These are phyloP conservation scores for Suillus ampliporus DNA, from an alignment of 768 basidiomycete genomes.

Conservation along the genomic window DNA sequence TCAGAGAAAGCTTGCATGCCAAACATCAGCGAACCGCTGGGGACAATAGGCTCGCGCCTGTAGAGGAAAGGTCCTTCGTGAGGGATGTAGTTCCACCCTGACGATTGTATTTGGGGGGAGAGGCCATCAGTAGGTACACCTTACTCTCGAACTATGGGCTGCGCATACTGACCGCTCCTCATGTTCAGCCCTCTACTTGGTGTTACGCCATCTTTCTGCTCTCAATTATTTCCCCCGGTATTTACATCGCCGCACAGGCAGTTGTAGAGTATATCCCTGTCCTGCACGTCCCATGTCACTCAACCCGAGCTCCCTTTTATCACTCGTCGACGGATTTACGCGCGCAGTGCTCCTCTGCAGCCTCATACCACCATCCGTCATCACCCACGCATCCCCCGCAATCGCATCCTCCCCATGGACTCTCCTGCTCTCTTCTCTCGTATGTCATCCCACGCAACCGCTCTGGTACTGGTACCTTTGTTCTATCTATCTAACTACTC, in stretches of 20 bases:
- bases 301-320: constrained; percentile 70
- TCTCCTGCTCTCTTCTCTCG: constrained; percentile 74
- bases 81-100: constrained; percentile 62
- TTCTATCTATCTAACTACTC: not conserved
- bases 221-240: constrained; percentile 65
- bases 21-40: constrained; percentile 47
- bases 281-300: constrained; percentile 54
- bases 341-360: constrained; percentile 81
- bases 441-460: constrained; percentile 38
- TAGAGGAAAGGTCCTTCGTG: constrained; percentile 61
- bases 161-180: constrained; percentile 3
- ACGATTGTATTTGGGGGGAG: constrained; percentile 80
- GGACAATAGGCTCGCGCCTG: constrained; percentile 37
- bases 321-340: constrained; percentile 78
- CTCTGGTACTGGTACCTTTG: too few relatives aligned
- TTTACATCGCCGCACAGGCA: constrained; percentile 68
- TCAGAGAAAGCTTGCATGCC: constrained; percentile 55
- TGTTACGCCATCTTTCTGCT: constrained; percentile 77
- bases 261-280: constrained; percentile 64
- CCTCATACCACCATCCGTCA: constrained; percentile 74
- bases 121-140: constrained; percentile 65
- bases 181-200: constrained; percentile 60
- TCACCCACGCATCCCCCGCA: constrained; percentile 50
- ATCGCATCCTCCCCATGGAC: constrained; percentile 77
- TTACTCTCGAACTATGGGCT: not conserved